Base-by-base conservation (phyloP, 352 stramenopile genomes). In the Phytophthora macrochlamydospora region DNA sequence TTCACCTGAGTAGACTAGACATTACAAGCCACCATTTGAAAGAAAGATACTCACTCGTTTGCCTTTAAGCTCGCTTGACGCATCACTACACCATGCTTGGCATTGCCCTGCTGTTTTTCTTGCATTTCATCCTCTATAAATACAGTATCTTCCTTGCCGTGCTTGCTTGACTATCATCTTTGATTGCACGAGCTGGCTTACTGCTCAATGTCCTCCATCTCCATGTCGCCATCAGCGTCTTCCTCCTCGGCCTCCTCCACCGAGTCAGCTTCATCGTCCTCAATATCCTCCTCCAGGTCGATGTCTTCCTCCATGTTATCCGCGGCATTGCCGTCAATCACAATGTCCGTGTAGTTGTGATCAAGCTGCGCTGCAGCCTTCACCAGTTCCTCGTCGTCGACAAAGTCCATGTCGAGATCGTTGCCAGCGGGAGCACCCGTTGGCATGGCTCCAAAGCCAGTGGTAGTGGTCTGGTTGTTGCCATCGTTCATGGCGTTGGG, bases 291-390 rank as follows among this genome's bases (percentile, higher is more conserved):
- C 29, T 91, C 89, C 12, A 91, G 60, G 51, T 92, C 85, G 35
- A 83, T 78, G 28, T 91, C 85, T 37, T 91, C 85, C 29, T 89
- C 81, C 51, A 87, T 76, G 13, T 84, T 78, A 44, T 87, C 79
- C 13, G 54, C 65, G 13, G 62, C 65, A 18, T 78, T 71, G 14
- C 75, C 79, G 48, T 86, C 86, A 61, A 96, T 96, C 42, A 96
- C 88, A 81, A 96, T 96, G 64, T 94, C 83, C 61, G 86, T 92
- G 69, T 96, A 94, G 72, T 93, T 91, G 72, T 92, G 85, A 73
- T 96, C 88, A 2, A 96, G 75, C 54, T 91, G 86, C 11, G 86
- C 86, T 7, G 88, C 88, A 7, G 88, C 88, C 68, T 96, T 96
- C 42, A 96, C 82, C 38, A 96, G 74, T 44, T 96, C 86, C 44